phyloP scores from a whole-genome alignment of 2,329 filamentous ascomycete genomes.

The Colletotrichum coccodes region DNA sequence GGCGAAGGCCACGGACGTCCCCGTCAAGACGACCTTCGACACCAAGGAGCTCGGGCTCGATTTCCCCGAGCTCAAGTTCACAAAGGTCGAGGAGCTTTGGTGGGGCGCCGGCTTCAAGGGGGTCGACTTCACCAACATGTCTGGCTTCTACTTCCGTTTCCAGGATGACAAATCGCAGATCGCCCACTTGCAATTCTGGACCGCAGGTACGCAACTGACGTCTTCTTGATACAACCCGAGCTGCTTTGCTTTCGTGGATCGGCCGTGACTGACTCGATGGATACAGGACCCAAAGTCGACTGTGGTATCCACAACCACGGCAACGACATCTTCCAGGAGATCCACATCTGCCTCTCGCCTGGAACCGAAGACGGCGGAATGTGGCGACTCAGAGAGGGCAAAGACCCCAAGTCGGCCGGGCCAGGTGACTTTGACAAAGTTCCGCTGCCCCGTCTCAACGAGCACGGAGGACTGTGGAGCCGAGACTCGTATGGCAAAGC shows the following conservation, averaged over 20 bases:
- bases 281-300: background rate
- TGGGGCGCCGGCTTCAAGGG: slow-evolving; percentile 8
- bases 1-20: background rate
- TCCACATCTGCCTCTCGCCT: background rate
- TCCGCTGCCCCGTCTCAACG: background rate
- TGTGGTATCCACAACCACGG: background rate
- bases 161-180: background rate
- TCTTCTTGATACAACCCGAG: background rate
- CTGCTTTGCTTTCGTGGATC: background rate
- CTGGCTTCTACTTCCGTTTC: slow-evolving; percentile 10
- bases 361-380: background rate
- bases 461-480: background rate
- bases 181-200: background rate
- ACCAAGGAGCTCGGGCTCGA: background rate
- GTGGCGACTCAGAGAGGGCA: background rate
- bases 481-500: background rate
- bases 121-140: slow-evolving; percentile 9
- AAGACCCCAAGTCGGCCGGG: background rate
- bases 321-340: background rate
- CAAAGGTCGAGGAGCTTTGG: slow-evolving; percentile 4
- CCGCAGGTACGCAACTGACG: background rate
- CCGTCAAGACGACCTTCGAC: background rate
- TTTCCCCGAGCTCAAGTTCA: background rate
- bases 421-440: background rate
- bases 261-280: too few relatives aligned